These are phyloP conservation scores for Scleroderma citrinum DNA, from an alignment of 768 basidiomycete species.

Conservation along the genomic window DNA sequence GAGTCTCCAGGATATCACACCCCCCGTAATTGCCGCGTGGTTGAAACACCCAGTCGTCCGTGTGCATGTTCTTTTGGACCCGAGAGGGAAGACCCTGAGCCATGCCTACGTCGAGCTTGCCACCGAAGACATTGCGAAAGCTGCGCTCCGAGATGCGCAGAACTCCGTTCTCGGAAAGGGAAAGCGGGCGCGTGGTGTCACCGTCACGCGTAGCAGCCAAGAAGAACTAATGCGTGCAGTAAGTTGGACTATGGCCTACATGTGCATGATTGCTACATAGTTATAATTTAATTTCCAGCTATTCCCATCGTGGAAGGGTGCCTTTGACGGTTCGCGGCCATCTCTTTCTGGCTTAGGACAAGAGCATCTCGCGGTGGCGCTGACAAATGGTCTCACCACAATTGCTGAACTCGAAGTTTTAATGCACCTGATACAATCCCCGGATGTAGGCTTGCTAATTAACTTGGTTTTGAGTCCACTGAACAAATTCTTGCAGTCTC, in stretches of 20 bases:
- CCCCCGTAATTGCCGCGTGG: constrained; percentile 63
- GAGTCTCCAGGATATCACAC: constrained; percentile 68
- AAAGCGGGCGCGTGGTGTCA: constrained; percentile 75
- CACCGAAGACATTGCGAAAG: constrained; percentile 54
- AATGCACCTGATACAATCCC: constrained; percentile 65
- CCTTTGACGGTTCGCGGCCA: constrained; percentile 63
- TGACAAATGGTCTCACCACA: constrained; percentile 62
- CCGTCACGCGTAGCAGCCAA: constrained; percentile 73
- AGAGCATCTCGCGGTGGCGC: constrained; percentile 50
- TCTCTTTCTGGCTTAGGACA: constrained; percentile 59
- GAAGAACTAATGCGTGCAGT: constrained; percentile 81
- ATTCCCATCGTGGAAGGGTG: constrained; percentile 77
- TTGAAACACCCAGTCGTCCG: constrained; percentile 56
- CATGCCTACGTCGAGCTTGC: constrained; percentile 79
- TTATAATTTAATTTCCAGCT: constrained; percentile 36
- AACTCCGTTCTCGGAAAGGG: constrained; percentile 67
- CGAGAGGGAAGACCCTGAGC: constrained; percentile 76
- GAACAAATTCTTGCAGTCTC: constrained; percentile 47
- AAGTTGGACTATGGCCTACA: constrained; percentile 25
- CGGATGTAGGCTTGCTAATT: constrained; percentile 51
- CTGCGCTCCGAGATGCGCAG: constrained; percentile 52
- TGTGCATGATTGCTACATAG: constrained; percentile 1
- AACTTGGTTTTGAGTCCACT: background rate
- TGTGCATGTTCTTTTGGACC: constrained; percentile 75
- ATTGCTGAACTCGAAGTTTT: constrained; percentile 63